Base-by-base conservation (phyloP, 1,284 basidiomycete species). In the Austroboletus rostrupii region DNA sequence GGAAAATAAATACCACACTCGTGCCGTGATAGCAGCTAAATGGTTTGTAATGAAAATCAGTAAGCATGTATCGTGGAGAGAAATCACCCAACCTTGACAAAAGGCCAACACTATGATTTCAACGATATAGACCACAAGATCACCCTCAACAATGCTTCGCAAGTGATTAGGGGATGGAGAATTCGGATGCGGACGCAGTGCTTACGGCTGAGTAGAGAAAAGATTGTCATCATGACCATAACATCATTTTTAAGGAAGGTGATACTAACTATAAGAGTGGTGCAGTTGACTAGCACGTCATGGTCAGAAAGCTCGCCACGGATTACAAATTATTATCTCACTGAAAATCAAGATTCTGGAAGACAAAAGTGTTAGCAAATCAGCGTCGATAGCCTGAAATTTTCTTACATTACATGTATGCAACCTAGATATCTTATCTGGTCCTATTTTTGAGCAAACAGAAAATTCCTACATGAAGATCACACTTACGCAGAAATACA, bases 1-100 rank as follows among this genome's bases (percentile, higher is more conserved):
- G 16, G 49, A 9, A n/a, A 65, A 65, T 29, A 65, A 39, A 35
- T 57, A 59, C 62, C 62, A 61, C 21, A 61, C 49, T 4, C 62
- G 59, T 39, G 45, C 44, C 17, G 53, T 61, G 49, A 61, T 47
- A 32, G 49, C 46, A 14, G 45, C 59, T 61, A 32, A 38, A 16
- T n/a, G 1, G 8, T 33, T 41, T 3, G 4, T 13, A 7, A 10
- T 21, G 12, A 28, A 21, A 26, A 35, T 42, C n/a, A 38, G 28
- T 26, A 26, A 6, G 7, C 37, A 32, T n/a, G 2, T 5, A 11
- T 9, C 9, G 13, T 32, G 11, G 37, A 42, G 36, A 36, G 8
- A 17, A 32, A 23, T 28, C 3, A n/a, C 40, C 56, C 3, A 19
- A 6, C 56, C 42, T 53, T 57, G 56, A 40, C 56, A 57, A 5